phyloP scores from a whole-genome alignment of 331 rosid species.

The Dryas integrifolia region DNA sequence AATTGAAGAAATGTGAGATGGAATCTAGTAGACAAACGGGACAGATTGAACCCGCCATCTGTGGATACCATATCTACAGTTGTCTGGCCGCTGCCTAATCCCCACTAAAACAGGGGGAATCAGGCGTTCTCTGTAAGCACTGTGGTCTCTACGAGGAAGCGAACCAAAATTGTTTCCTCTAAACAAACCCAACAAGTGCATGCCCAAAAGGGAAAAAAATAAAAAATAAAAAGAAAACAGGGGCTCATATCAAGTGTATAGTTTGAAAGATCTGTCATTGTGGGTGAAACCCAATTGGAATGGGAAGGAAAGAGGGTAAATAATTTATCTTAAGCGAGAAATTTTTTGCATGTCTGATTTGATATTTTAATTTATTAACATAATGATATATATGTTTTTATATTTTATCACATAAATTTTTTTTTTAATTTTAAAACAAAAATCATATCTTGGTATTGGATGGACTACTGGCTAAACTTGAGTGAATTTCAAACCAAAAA shows the following conservation, averaged over 20 bases:
- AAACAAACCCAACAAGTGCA: conserved; percentile 36
- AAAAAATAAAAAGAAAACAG: too few species aligned
- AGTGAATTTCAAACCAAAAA: too few species aligned
- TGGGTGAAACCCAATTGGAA: conserved; percentile 19
- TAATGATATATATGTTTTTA: too few species aligned
- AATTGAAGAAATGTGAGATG: conserved; percentile 49
- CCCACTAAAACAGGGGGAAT: conserved; percentile 12
- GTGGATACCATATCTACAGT: conserved; percentile 97
- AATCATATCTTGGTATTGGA: too few species aligned
- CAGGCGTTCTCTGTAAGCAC: conserved; percentile 61
- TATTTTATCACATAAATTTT: too few species aligned
- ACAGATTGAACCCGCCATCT: conserved; percentile 43
- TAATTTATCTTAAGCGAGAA: background rate
- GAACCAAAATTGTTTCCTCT: conserved; percentile 25
- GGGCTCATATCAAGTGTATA: conserved; percentile 60
- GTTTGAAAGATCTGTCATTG: conserved; percentile 35
- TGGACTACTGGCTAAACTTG: too few species aligned
- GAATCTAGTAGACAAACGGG: conserved; percentile 76
- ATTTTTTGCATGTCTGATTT: too few species aligned
- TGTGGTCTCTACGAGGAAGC: conserved; percentile 35
- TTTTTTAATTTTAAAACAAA: too few species aligned
- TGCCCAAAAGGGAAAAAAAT: background rate
- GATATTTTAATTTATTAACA: too few species aligned
- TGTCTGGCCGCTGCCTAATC: conserved; percentile 93
- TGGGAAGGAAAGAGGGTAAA: background rate